phyloP scores from a whole-genome alignment of 78 protist genomes.

The Corallochytrium limacisporum region DNA sequence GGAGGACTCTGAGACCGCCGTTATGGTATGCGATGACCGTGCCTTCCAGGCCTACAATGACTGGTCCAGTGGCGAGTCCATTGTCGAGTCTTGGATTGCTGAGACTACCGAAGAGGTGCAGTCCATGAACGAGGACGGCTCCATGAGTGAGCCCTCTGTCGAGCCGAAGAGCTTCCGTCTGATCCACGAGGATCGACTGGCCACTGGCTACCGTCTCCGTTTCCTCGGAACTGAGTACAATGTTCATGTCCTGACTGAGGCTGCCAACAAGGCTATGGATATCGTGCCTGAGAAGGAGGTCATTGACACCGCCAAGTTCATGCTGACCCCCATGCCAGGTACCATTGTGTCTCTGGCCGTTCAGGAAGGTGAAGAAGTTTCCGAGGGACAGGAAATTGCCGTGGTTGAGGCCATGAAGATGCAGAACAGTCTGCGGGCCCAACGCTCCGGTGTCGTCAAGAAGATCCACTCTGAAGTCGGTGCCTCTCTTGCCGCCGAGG shows the following conservation, averaged over 20 bases:
- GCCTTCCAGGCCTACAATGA: no score
- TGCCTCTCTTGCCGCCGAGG: not conserved
- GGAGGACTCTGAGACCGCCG: no score
- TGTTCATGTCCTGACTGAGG: not conserved
- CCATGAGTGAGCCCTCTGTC: no score
- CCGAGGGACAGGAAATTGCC: constrained; percentile 59
- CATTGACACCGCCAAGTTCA: not conserved
- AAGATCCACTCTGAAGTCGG: not conserved
- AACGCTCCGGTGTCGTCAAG: constrained; percentile 26
- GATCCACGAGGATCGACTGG: no score
- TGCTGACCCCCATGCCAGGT: constrained; percentile 19
- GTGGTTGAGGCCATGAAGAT: constrained; percentile 97
- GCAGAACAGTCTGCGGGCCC: constrained; percentile 81
- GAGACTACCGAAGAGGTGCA: no score
- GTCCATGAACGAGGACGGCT: no score
- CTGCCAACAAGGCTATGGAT: not conserved
- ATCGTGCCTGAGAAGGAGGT: not conserved
- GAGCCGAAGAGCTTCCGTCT: no score
- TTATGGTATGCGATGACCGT: no score
- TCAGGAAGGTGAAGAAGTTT: constrained; percentile 37
- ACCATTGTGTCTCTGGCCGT: constrained; percentile 40
- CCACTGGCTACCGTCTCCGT: no score
- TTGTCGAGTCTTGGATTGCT: no score
- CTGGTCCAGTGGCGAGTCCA: no score
- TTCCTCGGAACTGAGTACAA: no score